These are phyloP conservation scores for Craspedostauros australis DNA, from an alignment of 108 stramenopile genomes.

Conservation along the genomic window DNA sequence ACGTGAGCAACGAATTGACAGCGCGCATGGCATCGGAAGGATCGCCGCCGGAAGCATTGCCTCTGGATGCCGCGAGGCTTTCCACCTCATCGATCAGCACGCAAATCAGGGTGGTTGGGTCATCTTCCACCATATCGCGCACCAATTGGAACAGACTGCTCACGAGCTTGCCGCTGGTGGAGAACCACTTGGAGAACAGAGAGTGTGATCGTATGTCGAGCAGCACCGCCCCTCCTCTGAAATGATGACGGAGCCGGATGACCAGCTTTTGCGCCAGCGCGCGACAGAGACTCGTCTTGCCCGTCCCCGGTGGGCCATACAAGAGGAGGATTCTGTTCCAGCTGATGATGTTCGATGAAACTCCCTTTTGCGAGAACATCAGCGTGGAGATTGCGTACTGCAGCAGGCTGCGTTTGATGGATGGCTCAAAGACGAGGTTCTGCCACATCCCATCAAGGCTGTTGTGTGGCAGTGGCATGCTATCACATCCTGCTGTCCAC, in stretches of 20 bases:
- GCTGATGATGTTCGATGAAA: constrained; percentile 42
- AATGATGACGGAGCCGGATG: constrained; percentile 52
- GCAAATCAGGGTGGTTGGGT: constrained; percentile 52
- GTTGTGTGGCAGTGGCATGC: constrained; percentile 35
- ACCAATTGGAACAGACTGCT: constrained; percentile 66
- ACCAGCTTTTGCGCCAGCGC: constrained; percentile 76
- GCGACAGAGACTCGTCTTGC: constrained; percentile 73
- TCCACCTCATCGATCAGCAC: constrained; percentile 82
- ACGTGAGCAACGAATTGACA: constrained; percentile 69
- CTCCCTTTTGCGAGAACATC: constrained; percentile 30
- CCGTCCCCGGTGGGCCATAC: constrained; percentile 76
- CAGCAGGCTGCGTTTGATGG: constrained; percentile 23
- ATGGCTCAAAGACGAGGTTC: constrained; percentile 28
- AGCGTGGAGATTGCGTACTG: constrained; percentile 39
- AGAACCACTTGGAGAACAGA: constrained; percentile 86
- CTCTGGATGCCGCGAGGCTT: constrained; percentile 45
- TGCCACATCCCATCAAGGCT: constrained; percentile 40
- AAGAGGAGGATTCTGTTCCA: constrained; percentile 83
- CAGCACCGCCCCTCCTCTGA: constrained; percentile 42
- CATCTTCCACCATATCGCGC: constrained; percentile 69
- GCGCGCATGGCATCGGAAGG: constrained; percentile 66
- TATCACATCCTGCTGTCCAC: constrained; percentile 41
- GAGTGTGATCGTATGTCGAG: constrained; percentile 82
- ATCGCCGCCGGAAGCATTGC: constrained; percentile 24
- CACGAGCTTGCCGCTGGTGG: constrained; percentile 81